Evolutionary conservation across 2,329 filamentous ascomycete species (phyloP), one percentile per base, ranked within the genome.

Genomic region (Hypoxylon sp.): DNA sequence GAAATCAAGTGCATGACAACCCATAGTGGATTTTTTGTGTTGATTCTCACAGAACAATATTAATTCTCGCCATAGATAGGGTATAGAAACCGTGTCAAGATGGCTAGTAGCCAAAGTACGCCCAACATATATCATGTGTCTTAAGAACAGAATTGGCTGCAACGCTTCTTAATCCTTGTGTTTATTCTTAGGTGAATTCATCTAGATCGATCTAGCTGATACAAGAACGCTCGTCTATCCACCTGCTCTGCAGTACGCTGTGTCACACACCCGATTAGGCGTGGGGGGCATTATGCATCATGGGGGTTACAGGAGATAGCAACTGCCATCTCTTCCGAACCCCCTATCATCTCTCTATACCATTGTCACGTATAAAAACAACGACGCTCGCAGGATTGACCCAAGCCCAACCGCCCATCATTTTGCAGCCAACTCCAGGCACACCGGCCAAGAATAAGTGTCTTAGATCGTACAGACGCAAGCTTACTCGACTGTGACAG

Each of bases 401-500:
- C 69, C 67, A 65, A 54, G 63, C 65, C 71, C 67, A 47, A 67
- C 68, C 68, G 30, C 59, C 69, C 58, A 63, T 68, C 63, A 39
- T 64, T 65, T 71, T 63, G 16, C 57, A 68, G 64, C 67, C 65
- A 74, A 75, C 70, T 71, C 74, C 71, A 34, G 48, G 53, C 52
- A 71, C 69, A 55, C 59, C 61, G 48, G 54, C 51, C 46, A 56
- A 39, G 53, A 57, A 59, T 55, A 32, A 61, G 47, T n/a, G n/a
- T 65, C 45, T 27, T 52, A 29, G 6, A 48, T 63, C 43, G 65
- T 62, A 63, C 19, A 43, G 5, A 55, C 41, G 43, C 32, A 61
- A 63, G 58, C 77, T 85, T 95, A 99, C 88, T 99, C 96, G 73
- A 99, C 96, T 70, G 96, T 99, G 71, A 99, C 96, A 70, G 94